A percentile compares a stretch with the other conserved stretches of the same genome.
These are phyloP conservation scores for Phytophthora pseudosyringae DNA, from an alignment of 352 stramenopile species.

Conservation along the genomic window DNA sequence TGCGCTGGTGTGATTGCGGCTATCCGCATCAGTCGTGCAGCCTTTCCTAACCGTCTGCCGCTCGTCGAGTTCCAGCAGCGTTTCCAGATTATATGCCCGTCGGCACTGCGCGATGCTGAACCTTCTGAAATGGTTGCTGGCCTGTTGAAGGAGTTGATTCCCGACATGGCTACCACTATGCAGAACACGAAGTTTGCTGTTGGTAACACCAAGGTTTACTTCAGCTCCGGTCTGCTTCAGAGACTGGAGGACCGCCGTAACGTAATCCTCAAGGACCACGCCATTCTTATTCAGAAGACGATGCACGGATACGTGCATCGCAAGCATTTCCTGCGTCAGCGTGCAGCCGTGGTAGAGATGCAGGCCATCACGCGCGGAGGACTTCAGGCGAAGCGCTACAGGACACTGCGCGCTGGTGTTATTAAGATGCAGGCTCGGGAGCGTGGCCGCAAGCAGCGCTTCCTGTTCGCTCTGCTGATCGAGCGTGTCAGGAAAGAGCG, in stretches of 20 bases:
- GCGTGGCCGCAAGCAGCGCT: constrained; percentile 71
- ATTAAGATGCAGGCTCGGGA: constrained; percentile 63
- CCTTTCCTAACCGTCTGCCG: constrained; percentile 92
- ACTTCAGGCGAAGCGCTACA: constrained; percentile 50
- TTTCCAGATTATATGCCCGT: constrained; percentile 88
- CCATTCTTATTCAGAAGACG: constrained; percentile 80
- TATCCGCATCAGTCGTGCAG: constrained; percentile 88
- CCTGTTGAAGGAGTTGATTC: constrained; percentile 74
- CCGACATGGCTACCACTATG: constrained; percentile 62
- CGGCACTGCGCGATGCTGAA: constrained; percentile 56
- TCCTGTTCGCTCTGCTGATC: constrained; percentile 55
- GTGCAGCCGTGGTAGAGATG: constrained; percentile 52
- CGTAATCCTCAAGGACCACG: constrained; percentile 73
- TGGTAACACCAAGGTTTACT: constrained; percentile 85
- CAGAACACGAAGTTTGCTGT: constrained; percentile 86
- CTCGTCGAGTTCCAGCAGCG: constrained; percentile 85
- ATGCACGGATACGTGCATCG: constrained; percentile 67
- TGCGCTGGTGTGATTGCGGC: constrained; percentile 91
- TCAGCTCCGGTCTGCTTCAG: constrained; percentile 91
- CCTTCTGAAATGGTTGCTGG: constrained; percentile 76
- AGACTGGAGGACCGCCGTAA: constrained; percentile 89
- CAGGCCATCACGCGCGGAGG: constrained; percentile 56
- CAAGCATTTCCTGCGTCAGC: constrained; percentile 60
- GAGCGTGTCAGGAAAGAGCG: constrained; percentile 49
- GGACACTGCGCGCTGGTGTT: constrained; percentile 47